Conservation (phyloP, 495 filamentous ascomycete genomes). For the Penicillium samsonianum region DNA sequence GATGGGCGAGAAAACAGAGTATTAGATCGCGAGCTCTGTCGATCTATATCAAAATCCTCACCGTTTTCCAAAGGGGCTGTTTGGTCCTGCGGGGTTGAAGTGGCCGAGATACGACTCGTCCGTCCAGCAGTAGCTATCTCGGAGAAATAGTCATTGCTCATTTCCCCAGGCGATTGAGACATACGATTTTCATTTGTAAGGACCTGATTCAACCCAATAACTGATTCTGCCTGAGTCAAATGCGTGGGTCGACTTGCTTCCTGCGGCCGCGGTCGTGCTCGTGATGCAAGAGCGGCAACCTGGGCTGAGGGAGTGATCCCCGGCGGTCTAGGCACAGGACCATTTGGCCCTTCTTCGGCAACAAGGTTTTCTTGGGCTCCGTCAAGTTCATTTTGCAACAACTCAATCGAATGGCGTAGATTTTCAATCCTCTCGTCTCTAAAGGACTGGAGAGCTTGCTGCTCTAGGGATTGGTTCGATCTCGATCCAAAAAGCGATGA, state of each 20-base stretch:
- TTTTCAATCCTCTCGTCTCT: slow-evolving; percentile 31
- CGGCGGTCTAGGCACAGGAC: slow-evolving; percentile 9
- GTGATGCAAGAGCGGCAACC: not conserved
- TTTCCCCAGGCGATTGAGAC: slow-evolving; percentile 42
- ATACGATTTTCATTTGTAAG: slow-evolving; percentile 42
- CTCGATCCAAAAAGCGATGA: slow-evolving; percentile 36
- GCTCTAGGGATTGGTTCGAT: slow-evolving; percentile 18
- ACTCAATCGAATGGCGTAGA: slow-evolving; percentile 32
- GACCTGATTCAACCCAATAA: slow-evolving; percentile 28
- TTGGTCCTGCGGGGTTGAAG: slow-evolving; percentile 18
- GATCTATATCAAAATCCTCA: slow-evolving; percentile 19
- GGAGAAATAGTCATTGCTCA: slow-evolving; percentile 37
- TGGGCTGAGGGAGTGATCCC: slow-evolving; percentile 10
- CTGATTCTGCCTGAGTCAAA: slow-evolving; percentile 16
- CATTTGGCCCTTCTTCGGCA: slow-evolving; percentile 3
- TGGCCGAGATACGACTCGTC: slow-evolving; percentile 25
- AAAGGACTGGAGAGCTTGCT: slow-evolving; percentile 15
- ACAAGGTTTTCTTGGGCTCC: slow-evolving; percentile 21
- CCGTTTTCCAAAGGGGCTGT: slow-evolving; percentile 15
- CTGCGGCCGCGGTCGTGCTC: slow-evolving; percentile 6
- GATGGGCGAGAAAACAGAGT: slow-evolving; percentile 46
- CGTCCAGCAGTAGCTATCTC: slow-evolving; percentile 33
- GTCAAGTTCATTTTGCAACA: slow-evolving; percentile 36
- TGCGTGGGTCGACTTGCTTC: slow-evolving; percentile 13
- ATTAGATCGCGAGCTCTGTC: slow-evolving; percentile 41